These are phyloP conservation scores for Diaporthe ampelina DNA, from an alignment of 2,329 filamentous ascomycete genomes.

Conservation along the genomic window DNA sequence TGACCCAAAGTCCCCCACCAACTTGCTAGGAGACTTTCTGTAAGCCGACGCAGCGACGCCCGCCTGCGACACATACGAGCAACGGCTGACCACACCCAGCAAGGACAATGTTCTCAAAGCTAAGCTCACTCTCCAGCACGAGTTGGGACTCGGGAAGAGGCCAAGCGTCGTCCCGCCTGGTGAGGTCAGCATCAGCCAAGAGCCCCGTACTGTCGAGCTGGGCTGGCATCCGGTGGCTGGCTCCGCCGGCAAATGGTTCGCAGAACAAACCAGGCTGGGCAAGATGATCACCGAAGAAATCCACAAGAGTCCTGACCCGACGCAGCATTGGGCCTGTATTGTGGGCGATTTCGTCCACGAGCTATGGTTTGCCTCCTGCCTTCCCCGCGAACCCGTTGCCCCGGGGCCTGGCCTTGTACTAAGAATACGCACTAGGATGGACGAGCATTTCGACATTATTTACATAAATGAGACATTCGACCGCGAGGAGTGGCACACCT, in stretches of 20 bases:
- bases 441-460: constrained; percentile 69
- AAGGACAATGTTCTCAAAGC: constrained; percentile 55
- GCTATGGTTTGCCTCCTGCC: constrained; percentile 57
- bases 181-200: constrained; percentile 54
- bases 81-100: constrained; percentile 20
- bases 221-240: constrained; percentile 73
- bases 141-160: constrained; percentile 58
- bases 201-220: constrained; percentile 62
- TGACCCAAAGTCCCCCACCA: constrained; percentile 34
- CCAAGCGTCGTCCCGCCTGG: constrained; percentile 59
- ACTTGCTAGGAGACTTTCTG: constrained; percentile 37
- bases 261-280: constrained; percentile 67
- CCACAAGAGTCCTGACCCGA: constrained; percentile 69
- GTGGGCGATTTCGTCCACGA: constrained; percentile 69
- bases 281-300: constrained; percentile 69
- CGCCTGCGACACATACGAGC: neutral
- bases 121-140: constrained; percentile 57
- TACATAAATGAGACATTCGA: constrained; percentile 66
- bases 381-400: too few species aligned
- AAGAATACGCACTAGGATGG: constrained; percentile 46
- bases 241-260: constrained; percentile 70
- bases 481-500: constrained; percentile 64
- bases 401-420: neutral
- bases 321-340: constrained; percentile 72
- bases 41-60: constrained; percentile 4